A percentile compares a stretch with the other conserved stretches of the same genome.
Conservation (phyloP, 768 basidiomycete genomes). For the Xerocomellus chrysenteron region DNA sequence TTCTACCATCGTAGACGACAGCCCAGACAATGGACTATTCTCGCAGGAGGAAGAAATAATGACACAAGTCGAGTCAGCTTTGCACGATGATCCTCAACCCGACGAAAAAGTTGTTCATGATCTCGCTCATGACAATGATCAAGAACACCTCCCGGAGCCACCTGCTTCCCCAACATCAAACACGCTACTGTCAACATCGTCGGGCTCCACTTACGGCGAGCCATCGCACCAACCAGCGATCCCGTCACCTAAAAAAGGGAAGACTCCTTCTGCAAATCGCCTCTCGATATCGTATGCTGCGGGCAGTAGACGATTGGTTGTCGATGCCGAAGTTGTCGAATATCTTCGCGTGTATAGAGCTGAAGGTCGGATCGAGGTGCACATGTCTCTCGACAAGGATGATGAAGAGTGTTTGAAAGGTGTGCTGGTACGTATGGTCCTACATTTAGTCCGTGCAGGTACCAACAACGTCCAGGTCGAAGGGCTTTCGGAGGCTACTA, state of each 20-base stretch:
- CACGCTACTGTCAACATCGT: conserved; percentile 38
- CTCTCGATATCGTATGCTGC: conserved; percentile 96
- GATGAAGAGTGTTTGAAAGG: conserved; percentile 63
- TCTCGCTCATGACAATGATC: conserved; percentile 20
- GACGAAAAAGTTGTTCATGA: conserved; percentile 22
- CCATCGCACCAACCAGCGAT: conserved; percentile 34
- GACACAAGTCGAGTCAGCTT: conserved; percentile 16
- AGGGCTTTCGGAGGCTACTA: conserved; percentile 66
- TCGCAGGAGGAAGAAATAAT: conserved; percentile 28
- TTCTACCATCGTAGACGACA: conserved; percentile 52
- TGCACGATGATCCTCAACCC: conserved; percentile 7
- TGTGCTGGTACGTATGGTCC: conserved; percentile 58
- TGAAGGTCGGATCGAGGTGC: conserved; percentile 84
- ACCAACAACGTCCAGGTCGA: conserved; percentile 54
- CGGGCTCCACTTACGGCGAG: conserved; percentile 46
- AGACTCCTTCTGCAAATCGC: conserved; percentile 72
- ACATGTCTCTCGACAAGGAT: conserved; percentile 57
- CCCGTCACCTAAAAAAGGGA: conserved; percentile 34
- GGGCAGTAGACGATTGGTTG: conserved; percentile 79
- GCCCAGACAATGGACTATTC: conserved; percentile 33
- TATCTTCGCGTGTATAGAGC: conserved; percentile 75
- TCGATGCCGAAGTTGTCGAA: conserved; percentile 87
- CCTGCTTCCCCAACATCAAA: conserved; percentile 57
- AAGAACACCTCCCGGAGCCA: conserved; percentile 57
- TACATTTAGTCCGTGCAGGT: conserved; percentile 1